These are phyloP conservation scores for Schoenoplectus tabernaemontani DNA, from an alignment of 202 grass and related monocot species.

Conservation along the genomic window DNA sequence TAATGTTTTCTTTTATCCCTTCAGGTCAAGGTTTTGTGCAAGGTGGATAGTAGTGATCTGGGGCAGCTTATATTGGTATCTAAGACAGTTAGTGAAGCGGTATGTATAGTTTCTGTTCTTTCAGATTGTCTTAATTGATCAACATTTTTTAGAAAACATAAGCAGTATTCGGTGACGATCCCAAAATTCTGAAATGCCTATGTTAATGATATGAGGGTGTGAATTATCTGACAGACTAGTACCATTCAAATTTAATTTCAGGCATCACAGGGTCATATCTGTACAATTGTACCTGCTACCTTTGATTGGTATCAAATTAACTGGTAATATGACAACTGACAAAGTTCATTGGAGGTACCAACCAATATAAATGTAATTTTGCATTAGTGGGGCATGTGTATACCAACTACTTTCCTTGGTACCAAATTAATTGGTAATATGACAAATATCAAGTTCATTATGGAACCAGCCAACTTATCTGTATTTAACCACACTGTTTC, in stretches of 20 bases:
- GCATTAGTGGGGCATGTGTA: background rate
- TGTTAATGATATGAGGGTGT: background rate
- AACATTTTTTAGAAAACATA: background rate
- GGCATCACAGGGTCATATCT: background rate
- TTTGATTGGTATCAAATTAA: background rate
- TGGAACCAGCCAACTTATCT: background rate
- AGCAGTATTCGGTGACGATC: background rate
- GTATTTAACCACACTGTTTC: background rate
- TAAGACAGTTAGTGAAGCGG: constrained; percentile 61
- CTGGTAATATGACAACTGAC: background rate
- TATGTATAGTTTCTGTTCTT: constrained; percentile 24
- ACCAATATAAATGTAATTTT: background rate
- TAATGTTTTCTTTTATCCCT: background rate
- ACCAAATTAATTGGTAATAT: background rate
- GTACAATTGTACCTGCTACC: background rate
- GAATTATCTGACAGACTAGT: background rate
- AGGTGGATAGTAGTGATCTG: constrained; percentile 66
- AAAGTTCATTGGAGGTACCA: background rate
- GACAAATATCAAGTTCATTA: background rate
- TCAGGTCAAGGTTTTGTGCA: constrained; percentile 61
- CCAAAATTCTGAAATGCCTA: background rate
- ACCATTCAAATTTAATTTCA: background rate
- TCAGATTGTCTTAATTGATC: background rate
- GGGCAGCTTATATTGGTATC: constrained; percentile 73
- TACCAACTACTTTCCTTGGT: background rate